These are phyloP conservation scores for Collariella sp. DNA, from an alignment of 495 filamentous ascomycete genomes.

Conservation along the genomic window DNA sequence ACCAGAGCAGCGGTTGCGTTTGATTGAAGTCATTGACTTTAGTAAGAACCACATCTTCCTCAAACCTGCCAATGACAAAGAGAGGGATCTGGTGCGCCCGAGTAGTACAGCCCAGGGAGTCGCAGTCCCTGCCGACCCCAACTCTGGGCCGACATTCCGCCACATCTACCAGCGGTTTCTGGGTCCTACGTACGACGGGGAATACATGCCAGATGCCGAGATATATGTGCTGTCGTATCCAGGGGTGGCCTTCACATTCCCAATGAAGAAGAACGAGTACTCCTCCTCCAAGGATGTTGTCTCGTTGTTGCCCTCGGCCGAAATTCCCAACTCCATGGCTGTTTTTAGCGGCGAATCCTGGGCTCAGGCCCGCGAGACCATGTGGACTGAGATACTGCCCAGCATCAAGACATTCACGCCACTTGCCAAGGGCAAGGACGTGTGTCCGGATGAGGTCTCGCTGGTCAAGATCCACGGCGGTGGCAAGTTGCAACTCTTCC, in stretches of 20 bases:
- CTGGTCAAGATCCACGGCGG: conserved; percentile 63
- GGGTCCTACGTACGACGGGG: conserved; percentile 84
- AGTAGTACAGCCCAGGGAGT: conserved; percentile 38
- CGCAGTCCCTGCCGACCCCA: conserved; percentile 25
- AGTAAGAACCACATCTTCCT: conserved; percentile 74
- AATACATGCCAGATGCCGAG: conserved; percentile 59
- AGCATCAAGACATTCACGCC: conserved; percentile 48
- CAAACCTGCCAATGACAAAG: conserved; percentile 64
- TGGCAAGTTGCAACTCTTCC: conserved; percentile 66
- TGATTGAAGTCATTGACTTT: conserved; percentile 89
- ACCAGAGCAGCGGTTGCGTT: conserved; percentile 76
- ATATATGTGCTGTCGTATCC: conserved; percentile 87
- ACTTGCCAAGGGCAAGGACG: conserved; percentile 50
- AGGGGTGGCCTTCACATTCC: conserved; percentile 85
- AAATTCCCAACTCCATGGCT: conserved; percentile 68
- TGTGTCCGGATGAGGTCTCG: conserved; percentile 72
- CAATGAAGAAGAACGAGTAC: conserved; percentile 67
- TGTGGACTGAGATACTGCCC: conserved; percentile 66
- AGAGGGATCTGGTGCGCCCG: conserved; percentile 69
- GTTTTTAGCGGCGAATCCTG: conserved; percentile 85
- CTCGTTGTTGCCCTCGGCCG: conserved; percentile 69
- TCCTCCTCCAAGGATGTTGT: conserved; percentile 77
- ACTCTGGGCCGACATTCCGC: conserved; percentile 69
- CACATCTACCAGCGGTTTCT: conserved; percentile 88
- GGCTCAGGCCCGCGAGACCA: conserved; percentile 63